phyloP scores from a whole-genome alignment of 108 stramenopile genomes.

The Nannochloropsis gaditana region DNA sequence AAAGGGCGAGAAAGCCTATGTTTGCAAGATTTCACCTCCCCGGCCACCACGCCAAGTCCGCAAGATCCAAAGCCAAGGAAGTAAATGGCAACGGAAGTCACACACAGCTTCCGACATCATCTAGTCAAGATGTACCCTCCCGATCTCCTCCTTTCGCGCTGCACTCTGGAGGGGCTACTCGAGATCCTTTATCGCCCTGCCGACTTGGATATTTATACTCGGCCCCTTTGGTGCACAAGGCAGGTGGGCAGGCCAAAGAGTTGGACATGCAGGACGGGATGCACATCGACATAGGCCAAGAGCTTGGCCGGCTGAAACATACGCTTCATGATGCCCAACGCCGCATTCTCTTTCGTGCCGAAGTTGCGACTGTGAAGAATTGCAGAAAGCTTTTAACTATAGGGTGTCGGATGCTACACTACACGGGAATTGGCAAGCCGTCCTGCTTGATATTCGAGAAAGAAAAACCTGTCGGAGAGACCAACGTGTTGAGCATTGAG shows the following conservation, averaged over 20 bases:
- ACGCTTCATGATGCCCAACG: background rate
- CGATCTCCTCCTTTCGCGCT: background rate
- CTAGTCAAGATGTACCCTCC: background rate
- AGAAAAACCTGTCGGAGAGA: constrained; percentile 26
- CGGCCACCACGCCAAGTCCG: background rate
- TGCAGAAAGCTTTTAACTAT: constrained; percentile 31
- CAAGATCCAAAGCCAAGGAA: background rate
- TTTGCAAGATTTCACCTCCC: constrained; percentile 17
- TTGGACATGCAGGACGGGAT: constrained; percentile 19
- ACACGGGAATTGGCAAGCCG: constrained; percentile 39
- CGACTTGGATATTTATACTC: constrained; percentile 20
- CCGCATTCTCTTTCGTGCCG: background rate
- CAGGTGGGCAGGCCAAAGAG: background rate
- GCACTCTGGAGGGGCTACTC: background rate
- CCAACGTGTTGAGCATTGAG: constrained; percentile 21
- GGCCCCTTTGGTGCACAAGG: background rate
- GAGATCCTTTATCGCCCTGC: background rate
- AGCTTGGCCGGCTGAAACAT: background rate
- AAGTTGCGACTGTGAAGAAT: constrained; percentile 39
- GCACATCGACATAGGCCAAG: constrained; percentile 1
- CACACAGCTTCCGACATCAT: background rate
- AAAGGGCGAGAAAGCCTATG: background rate
- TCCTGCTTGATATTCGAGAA: constrained; percentile 37
- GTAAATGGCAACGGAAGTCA: background rate
- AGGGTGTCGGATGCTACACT: constrained; percentile 49